Conservation (phyloP, 192 early-diverging fungal species). For the Gaertneriomyces semiglobifer region DNA sequence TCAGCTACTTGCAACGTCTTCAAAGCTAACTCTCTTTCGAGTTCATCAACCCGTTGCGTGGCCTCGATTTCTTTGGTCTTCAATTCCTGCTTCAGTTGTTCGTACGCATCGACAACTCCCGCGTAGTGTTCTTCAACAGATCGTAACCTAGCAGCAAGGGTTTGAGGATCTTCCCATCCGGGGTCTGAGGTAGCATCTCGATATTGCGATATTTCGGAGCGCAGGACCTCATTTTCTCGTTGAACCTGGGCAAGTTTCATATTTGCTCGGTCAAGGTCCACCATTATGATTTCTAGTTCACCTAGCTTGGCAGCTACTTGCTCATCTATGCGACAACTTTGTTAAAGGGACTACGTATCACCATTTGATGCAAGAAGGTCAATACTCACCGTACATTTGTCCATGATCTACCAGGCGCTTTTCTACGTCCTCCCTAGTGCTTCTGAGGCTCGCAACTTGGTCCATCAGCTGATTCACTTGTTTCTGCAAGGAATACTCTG, state of each 20-base stretch:
- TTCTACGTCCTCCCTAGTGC: constrained; percentile 69
- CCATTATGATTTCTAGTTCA: constrained; percentile 83
- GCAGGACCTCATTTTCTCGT: constrained; percentile 56
- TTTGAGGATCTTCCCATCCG: not conserved
- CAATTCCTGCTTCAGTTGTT: constrained; percentile 40
- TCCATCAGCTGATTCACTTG: constrained; percentile 79
- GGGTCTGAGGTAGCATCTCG: no score
- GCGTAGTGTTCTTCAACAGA: constrained; percentile 36
- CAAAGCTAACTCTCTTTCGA: constrained; percentile 41
- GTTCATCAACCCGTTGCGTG: constrained; percentile 42
- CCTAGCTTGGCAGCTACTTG: constrained; percentile 76
- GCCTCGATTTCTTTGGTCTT: constrained; percentile 39
- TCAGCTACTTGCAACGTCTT: constrained; percentile 32
- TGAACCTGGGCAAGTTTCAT: constrained; percentile 63
- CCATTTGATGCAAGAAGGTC: no score
- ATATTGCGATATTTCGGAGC: no score
- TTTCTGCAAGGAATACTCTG: constrained; percentile 75
- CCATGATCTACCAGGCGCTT: constrained; percentile 60
- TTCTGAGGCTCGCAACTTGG: constrained; percentile 63
- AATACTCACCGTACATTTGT: constrained; percentile 53
- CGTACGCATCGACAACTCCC: constrained; percentile 42
- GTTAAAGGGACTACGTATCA: not conserved
- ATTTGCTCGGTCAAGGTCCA: constrained; percentile 81
- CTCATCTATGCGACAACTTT: constrained; percentile 46
- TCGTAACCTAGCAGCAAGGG: not conserved